Evolutionary conservation across 2,329 filamentous ascomycete genomes (phyloP).

Genomic region (Blastomyces silverae): DNA sequence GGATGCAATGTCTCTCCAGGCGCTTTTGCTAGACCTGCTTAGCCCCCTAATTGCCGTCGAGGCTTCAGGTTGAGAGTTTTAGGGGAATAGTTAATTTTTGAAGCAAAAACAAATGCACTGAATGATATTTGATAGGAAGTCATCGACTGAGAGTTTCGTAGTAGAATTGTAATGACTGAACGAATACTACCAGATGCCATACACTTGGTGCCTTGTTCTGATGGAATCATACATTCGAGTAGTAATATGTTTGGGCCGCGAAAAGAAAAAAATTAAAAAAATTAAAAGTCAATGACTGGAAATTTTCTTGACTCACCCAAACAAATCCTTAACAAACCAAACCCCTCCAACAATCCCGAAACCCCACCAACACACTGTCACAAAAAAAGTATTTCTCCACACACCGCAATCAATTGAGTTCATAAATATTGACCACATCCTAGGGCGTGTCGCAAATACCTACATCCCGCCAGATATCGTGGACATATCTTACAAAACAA

Average conservation of each 20-base stretch:
- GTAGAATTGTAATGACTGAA: background rate
- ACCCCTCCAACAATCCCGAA: background rate
- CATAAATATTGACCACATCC: background rate
- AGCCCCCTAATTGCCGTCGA: background rate
- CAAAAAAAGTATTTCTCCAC: background rate
- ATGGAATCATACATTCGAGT: background rate
- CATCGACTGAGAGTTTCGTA: background rate
- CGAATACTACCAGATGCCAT: background rate
- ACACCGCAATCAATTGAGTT: background rate
- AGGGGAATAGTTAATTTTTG: background rate
- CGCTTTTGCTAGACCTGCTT: background rate
- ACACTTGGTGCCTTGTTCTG: background rate
- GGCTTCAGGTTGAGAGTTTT: background rate
- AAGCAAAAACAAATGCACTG: too few species aligned
- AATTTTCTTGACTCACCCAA: conserved; percentile 6
- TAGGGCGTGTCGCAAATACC: background rate
- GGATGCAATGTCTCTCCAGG: background rate
- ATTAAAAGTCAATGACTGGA: background rate
- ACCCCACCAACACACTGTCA: background rate
- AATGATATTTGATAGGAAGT: background rate
- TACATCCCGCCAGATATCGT: background rate
- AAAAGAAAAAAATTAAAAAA: too few species aligned
- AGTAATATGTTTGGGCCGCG: background rate
- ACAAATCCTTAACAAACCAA: background rate
- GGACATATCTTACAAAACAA: background rate